These are phyloP conservation scores for Apodospora peruviana DNA, from an alignment of 495 filamentous ascomycete genomes.

Conservation along the genomic window DNA sequence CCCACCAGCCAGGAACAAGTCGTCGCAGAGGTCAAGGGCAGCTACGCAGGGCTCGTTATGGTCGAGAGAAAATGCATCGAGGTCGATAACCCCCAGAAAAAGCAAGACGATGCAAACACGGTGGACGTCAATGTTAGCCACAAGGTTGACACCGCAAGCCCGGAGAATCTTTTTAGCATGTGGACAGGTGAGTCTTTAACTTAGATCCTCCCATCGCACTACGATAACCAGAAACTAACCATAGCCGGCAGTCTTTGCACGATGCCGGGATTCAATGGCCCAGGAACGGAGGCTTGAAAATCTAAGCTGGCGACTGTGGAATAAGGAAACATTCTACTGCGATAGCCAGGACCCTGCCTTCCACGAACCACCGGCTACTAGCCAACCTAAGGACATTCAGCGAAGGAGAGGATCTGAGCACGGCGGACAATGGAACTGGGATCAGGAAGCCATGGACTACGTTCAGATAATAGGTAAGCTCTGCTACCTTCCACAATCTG, in stretches of 20 bases:
- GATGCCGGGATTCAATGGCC: slow-evolving; percentile 90
- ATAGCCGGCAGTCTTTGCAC: slow-evolving; percentile 71
- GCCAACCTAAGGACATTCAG: slow-evolving; percentile 44
- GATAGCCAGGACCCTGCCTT: slow-evolving; percentile 45
- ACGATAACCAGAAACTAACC: slow-evolving; percentile 5
- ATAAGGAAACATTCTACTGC: slow-evolving; percentile 92
- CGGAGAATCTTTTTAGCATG: slow-evolving; percentile 93
- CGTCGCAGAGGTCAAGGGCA: too few species aligned
- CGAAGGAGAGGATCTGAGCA: slow-evolving; percentile 10
- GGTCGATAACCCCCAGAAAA: too few species aligned
- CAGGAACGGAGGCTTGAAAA: slow-evolving; percentile 92
- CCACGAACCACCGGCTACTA: slow-evolving; percentile 28
- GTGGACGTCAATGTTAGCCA: slow-evolving; percentile 83
- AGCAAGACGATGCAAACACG: too few species aligned
- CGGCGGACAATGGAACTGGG: too few species aligned
- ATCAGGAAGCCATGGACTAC: too few species aligned
- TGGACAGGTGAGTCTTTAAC: slow-evolving; percentile 84
- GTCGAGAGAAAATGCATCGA: too few species aligned
- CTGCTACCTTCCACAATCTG: too few species aligned
- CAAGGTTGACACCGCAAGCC: slow-evolving; percentile 87
- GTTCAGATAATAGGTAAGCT: too few species aligned
- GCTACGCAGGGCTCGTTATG: too few species aligned
- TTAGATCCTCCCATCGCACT: background rate
- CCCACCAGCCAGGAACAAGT: too few species aligned
- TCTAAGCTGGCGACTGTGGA: slow-evolving; percentile 93